Evolutionary conservation across 1,139 yeast genomes (phyloP).

Genomic region (Insectozyma bohioensis): DNA sequence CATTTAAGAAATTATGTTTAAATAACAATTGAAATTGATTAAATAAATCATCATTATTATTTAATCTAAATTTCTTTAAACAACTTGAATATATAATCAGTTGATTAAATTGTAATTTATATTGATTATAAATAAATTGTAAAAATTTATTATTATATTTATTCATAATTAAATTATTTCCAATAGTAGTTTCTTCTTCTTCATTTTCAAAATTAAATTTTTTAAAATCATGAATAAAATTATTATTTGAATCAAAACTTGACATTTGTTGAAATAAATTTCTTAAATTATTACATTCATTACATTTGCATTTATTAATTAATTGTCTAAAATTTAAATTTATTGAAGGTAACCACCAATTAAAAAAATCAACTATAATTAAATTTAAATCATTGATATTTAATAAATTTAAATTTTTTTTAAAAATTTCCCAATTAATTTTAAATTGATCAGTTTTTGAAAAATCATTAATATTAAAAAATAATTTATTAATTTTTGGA

Average conservation of each 20-base stretch:
- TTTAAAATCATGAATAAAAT: constrained; percentile 14
- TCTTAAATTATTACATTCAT: constrained; percentile 9
- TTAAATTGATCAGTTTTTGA: constrained; percentile 8
- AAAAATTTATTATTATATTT: constrained; percentile 12
- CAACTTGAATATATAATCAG: constrained; percentile 13
- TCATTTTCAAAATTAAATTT: constrained; percentile 6
- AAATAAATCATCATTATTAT: constrained; percentile 5
- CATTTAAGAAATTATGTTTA: constrained; percentile 12
- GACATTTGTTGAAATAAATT: constrained; percentile 12
- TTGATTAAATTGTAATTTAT: constrained; percentile 13
- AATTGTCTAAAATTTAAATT: constrained; percentile 7
- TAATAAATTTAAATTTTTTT: constrained; percentile 3
- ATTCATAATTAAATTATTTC: constrained; percentile 8
- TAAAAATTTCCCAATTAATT: constrained; percentile 11
- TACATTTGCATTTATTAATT: constrained; percentile 13
- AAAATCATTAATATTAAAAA: constrained; percentile 13
- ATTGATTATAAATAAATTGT: constrained; percentile 10
- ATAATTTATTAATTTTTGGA: constrained; percentile 9
- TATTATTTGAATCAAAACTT: constrained; percentile 12
- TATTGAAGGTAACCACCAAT: constrained; percentile 15
- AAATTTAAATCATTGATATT: constrained; percentile 6
- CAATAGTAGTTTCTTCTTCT: not conserved
- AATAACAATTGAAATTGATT: constrained; percentile 14
- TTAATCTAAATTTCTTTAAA: constrained; percentile 6
- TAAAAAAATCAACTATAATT: constrained; percentile 14